Evolutionary conservation across 2,329 filamentous ascomycete genomes (phyloP).

Genomic region (Knufia petricola): DNA sequence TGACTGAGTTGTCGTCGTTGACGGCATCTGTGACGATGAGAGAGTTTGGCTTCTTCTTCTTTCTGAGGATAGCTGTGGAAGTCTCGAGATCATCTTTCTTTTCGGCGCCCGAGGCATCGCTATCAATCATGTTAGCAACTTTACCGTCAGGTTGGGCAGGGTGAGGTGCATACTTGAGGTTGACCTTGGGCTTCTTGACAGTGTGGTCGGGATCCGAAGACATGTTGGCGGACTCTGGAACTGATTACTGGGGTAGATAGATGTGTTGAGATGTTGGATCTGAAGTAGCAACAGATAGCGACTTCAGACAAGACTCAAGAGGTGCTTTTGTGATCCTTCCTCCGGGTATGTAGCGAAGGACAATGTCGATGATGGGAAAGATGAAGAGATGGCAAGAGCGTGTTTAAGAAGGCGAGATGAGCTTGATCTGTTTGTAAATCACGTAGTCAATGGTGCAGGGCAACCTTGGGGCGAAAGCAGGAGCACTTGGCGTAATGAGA

Average conservation of each 20-base stretch:
- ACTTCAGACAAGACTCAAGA: not conserved
- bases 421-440: not conserved
- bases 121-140: constrained; percentile 4
- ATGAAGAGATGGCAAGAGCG: not conserved
- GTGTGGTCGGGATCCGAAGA: constrained; percentile 54
- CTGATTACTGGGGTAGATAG: not conserved
- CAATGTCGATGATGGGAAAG: not conserved
- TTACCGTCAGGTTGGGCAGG: no score
- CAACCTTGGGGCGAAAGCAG: not conserved
- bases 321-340: not conserved
- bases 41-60: constrained; percentile 99
- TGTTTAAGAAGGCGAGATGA: constrained; percentile 7
- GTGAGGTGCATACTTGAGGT: constrained; percentile 60
- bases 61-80: constrained; percentile 94
- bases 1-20: constrained; percentile 99
- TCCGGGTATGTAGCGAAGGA: not conserved
- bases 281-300: not conserved
- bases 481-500: not conserved
- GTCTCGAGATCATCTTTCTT: constrained; percentile 84
- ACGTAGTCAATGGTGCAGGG: no score
- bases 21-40: constrained; percentile 96
- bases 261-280: constrained; percentile 7
- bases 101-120: constrained; percentile 64
- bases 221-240: constrained; percentile 48
- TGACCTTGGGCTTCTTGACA: constrained; percentile 70